Evolutionary conservation across 148 eudicot species (phyloP).

Genomic region (Amaranthus palmeri): DNA sequence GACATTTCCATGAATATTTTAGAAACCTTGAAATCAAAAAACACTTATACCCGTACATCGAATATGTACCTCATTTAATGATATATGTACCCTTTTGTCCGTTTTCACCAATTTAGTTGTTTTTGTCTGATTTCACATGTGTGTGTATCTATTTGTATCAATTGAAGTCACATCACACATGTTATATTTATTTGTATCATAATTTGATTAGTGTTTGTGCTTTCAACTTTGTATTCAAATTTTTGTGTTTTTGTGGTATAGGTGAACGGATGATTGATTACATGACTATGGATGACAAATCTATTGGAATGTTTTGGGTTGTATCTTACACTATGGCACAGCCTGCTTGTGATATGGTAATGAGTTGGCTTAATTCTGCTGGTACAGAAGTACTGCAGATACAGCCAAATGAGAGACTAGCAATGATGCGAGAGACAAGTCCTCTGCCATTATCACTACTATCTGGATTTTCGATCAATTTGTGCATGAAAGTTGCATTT

Average conservation of each 20-base stretch:
- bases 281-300: constrained; percentile 87
- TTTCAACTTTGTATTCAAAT: not conserved
- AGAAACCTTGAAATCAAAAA: too few species aligned
- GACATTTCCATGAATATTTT: too few species aligned
- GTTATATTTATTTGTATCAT: too few species aligned
- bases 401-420: constrained; percentile 72
- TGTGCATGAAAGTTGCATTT: constrained; percentile 65
- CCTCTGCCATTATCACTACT: constrained; percentile 77
- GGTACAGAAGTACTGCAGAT: constrained; percentile 73
- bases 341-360: constrained; percentile 90
- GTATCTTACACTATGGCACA: constrained; percentile 87
- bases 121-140: too few species aligned
- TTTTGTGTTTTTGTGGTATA: constrained; percentile 21
- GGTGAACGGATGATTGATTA: constrained; percentile 84
- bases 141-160: too few species aligned
- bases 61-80: too few species aligned
- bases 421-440: constrained; percentile 85
- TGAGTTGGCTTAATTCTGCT: constrained; percentile 80
- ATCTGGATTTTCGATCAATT: constrained; percentile 81
- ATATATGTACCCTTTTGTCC: too few species aligned
- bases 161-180: too few species aligned
- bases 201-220: not conserved
- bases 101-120: too few species aligned
- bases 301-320: constrained; percentile 98
- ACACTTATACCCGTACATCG: too few species aligned